Conservation (phyloP, 164 flowering plant species). For the Vitis rupestris region DNA sequence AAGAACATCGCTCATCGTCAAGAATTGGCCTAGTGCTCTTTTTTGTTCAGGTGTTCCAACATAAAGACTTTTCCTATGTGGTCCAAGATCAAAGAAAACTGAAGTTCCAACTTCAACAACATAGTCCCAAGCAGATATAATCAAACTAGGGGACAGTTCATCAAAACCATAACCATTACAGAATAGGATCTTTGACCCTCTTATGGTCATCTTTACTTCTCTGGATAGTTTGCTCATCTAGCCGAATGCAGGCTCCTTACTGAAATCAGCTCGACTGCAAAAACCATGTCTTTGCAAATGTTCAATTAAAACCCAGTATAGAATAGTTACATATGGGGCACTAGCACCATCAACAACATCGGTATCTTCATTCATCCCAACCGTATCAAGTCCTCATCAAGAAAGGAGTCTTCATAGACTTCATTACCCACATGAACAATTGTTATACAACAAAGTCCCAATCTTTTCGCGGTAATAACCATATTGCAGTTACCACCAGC, state of each 20-base stretch:
- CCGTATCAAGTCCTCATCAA: constrained; percentile 72
- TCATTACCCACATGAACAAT: constrained; percentile 93
- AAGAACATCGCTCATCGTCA: no score
- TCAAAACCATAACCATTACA: no score
- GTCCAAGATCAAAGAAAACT: no score
- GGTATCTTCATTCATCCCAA: constrained; percentile 59
- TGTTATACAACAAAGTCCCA: constrained; percentile 68
- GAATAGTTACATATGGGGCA: constrained; percentile 67
- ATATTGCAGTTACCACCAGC: constrained; percentile 98
- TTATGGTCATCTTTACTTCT: constrained; percentile 65
- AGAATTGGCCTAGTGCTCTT: no score
- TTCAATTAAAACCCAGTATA: constrained; percentile 97
- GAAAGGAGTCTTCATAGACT: constrained; percentile 81
- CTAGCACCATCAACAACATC: constrained; percentile 24
- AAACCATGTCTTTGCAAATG: constrained; percentile 94
- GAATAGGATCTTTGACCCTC: background rate
- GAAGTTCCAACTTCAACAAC: no score
- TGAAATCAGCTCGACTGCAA: constrained; percentile 96
- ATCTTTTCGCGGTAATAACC: constrained; percentile 92
- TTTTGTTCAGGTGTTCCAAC: no score
- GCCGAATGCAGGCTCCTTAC: constrained; percentile 79
- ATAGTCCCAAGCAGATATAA: no score
- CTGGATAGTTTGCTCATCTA: constrained; percentile 67
- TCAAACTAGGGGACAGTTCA: no score
- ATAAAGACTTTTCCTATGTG: no score